These are phyloP conservation scores for Geotrichum phurueaensis DNA, from an alignment of 1,139 yeast species.

Conservation along the genomic window DNA sequence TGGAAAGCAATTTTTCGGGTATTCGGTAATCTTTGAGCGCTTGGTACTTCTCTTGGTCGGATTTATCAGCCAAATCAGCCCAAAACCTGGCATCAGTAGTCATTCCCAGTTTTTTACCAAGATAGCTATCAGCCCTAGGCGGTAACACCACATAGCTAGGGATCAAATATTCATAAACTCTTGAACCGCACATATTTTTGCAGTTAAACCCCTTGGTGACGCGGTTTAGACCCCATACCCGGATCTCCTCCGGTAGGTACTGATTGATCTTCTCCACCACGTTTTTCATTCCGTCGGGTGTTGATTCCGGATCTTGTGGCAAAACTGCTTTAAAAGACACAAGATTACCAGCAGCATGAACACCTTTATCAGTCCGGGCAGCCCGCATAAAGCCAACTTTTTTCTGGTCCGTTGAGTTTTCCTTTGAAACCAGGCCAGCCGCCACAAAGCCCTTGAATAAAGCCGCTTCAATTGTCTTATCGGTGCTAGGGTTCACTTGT, in stretches of 20 bases:
- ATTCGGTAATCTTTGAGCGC: constrained; percentile 67
- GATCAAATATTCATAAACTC: constrained; percentile 85
- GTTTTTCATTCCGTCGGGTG: constrained; percentile 32
- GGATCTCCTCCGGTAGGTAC: constrained; percentile 72
- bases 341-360: constrained; percentile 96
- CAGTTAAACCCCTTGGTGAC: constrained; percentile 90
- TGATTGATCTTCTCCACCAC: constrained; percentile 67
- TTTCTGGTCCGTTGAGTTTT: constrained; percentile 82
- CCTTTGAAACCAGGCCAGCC: constrained; percentile 86
- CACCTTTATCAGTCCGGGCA: constrained; percentile 97
- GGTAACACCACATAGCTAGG: constrained; percentile 87
- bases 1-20: constrained; percentile 51
- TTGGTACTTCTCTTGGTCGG: constrained; percentile 48
- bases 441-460: constrained; percentile 74
- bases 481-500: constrained; percentile 84
- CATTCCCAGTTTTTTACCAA: constrained; percentile 11
- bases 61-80: constrained; percentile 27
- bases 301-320: constrained; percentile 53
- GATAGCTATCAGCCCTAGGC: constrained; percentile 55
- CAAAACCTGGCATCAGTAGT: constrained; percentile 13
- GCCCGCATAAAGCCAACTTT: constrained; percentile 91
- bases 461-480: constrained; percentile 90
- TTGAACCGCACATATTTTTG: constrained; percentile 87
- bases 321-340: constrained; percentile 81
- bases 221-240: constrained; percentile 89